A percentile compares a stretch with the other conserved stretches of the same genome.
These are phyloP conservation scores for Pseudoscleropodium purum DNA, from an alignment of 225 moss, liverwort and hornwort species.

Conservation along the genomic window DNA sequence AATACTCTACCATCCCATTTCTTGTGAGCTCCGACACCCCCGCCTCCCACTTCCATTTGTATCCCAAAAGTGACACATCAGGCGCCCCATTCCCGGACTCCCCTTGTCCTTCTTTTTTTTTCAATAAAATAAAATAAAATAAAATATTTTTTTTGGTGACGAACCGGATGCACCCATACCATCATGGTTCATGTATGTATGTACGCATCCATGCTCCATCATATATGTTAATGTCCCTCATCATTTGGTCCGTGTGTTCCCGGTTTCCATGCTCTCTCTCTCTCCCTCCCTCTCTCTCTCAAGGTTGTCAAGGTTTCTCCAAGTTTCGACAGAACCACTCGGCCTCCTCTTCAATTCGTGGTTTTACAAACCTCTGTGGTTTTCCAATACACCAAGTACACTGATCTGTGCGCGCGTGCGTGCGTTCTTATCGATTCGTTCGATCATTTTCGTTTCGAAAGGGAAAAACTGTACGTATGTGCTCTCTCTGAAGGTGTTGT, in stretches of 20 bases:
- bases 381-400: background rate
- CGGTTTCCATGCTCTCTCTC: background rate
- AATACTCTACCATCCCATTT: background rate
- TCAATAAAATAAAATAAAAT: too few relatives aligned
- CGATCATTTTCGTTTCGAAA: background rate
- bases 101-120: background rate
- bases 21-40: background rate
- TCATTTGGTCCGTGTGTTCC: background rate
- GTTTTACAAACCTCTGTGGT: background rate
- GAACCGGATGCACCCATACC: background rate
- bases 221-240: background rate
- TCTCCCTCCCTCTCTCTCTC: background rate
- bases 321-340: too few relatives aligned
- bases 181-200: background rate
- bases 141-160: too few relatives aligned
- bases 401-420: too few relatives aligned
- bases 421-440: too few relatives aligned
- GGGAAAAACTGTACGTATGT: too few relatives aligned
- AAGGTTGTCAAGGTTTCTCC: background rate
- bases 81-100: background rate
- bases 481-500: background rate
- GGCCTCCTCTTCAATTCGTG: accelerated
- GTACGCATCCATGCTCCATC: too few relatives aligned
- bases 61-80: background rate
- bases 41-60: background rate